These are phyloP conservation scores for Cytospora leucostoma DNA, from an alignment of 2,329 filamentous ascomycete species.

Conservation along the genomic window DNA sequence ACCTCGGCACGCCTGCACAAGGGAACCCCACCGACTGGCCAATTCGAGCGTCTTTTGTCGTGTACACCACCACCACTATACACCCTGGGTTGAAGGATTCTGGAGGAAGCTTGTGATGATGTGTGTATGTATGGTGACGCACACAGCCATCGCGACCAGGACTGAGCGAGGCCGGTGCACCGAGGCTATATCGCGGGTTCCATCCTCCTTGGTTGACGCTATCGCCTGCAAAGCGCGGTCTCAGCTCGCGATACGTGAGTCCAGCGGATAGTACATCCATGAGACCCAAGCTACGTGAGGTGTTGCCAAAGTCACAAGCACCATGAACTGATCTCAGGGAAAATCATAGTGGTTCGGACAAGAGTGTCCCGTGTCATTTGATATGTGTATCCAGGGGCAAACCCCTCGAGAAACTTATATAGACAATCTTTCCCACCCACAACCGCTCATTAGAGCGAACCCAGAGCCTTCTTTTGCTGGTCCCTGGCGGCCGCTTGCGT, in stretches of 20 bases:
- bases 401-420: no score
- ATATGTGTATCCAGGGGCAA: neutral
- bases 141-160: no score
- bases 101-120: no score
- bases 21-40: no score
- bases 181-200: no score
- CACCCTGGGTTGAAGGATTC: no score
- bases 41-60: no score
- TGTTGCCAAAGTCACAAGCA: neutral
- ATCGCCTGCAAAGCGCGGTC: constrained; percentile 6
- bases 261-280: constrained; percentile 7
- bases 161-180: no score
- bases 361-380: constrained; percentile 19
- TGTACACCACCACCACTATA: no score
- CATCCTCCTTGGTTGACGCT: neutral
- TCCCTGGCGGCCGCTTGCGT: no score
- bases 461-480: neutral
- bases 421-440: neutral
- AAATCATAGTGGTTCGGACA: neutral
- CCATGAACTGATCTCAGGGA: neutral
- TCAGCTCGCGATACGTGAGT: neutral
- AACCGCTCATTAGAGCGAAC: constrained; percentile 2
- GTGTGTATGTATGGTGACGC: no score
- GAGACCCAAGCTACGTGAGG: neutral
- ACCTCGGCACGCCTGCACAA: no score